Percentiles rank a stretch among this genome's conserved stretches.
Evolutionary conservation across 768 basidiomycete species (phyloP).

Genomic region (Galerina marginata): DNA sequence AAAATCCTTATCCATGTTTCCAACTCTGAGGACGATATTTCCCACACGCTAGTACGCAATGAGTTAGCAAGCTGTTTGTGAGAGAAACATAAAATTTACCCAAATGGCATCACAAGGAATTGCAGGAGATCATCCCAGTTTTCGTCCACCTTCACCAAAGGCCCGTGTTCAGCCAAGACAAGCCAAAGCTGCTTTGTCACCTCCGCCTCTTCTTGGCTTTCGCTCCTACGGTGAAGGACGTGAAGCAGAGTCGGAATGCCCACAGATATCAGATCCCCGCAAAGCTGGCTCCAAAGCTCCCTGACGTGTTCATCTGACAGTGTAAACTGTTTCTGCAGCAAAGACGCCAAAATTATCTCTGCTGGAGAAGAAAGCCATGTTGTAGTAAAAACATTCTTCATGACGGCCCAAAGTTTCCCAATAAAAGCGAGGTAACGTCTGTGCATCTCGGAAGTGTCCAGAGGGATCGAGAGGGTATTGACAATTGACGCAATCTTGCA

Average conservation of each 20-base stretch:
- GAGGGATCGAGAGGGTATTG: slow-evolving; percentile 36
- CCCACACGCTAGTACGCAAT: slow-evolving; percentile 45
- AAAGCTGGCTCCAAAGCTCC: slow-evolving; percentile 53
- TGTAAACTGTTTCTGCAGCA: slow-evolving; percentile 50
- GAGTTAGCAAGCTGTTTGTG: slow-evolving; percentile 1
- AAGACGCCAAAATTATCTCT: slow-evolving; percentile 47
- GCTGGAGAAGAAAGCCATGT: slow-evolving; percentile 49
- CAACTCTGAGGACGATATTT: slow-evolving; percentile 45
- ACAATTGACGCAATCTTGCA: slow-evolving; percentile 40
- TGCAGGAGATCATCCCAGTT: slow-evolving; percentile 47
- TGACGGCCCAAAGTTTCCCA: slow-evolving; percentile 54
- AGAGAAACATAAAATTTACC: slow-evolving; percentile 36
- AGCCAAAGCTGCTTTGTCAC: slow-evolving; percentile 55
- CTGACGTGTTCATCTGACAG: slow-evolving; percentile 44
- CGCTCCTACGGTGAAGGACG: slow-evolving; percentile 34
- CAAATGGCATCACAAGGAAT: slow-evolving; percentile 53
- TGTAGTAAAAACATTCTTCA: slow-evolving; percentile 51
- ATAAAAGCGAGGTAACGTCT: slow-evolving; percentile 43
- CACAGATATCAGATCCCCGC: slow-evolving; percentile 49
- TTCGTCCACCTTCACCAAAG: slow-evolving; percentile 26
- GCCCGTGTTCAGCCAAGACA: slow-evolving; percentile 38
- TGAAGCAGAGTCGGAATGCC: slow-evolving; percentile 46
- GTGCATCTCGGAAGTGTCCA: slow-evolving; percentile 34
- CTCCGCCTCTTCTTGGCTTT: slow-evolving; percentile 33
- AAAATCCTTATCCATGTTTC: slow-evolving; percentile 49